phyloP scores from a whole-genome alignment of 176 grass and related monocot species.

The Hyparrhenia diplandra region DNA sequence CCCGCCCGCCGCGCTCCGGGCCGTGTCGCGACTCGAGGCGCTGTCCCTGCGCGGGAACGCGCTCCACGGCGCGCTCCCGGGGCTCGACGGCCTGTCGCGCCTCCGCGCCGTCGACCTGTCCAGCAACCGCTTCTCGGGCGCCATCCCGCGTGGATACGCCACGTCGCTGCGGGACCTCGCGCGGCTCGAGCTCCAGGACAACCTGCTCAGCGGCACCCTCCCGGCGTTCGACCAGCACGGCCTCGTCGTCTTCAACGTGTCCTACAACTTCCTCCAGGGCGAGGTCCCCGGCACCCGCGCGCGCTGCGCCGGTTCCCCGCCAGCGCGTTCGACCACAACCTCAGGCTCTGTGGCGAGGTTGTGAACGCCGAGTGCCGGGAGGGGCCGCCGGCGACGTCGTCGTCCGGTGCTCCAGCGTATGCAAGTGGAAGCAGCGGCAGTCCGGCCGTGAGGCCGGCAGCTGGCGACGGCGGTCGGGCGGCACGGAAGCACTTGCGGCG shows the following conservation, averaged over 20 bases:
- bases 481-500: not conserved
- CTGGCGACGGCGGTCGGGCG: not conserved
- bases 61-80: slow-evolving; percentile 65
- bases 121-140: slow-evolving; percentile 78
- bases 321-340: slow-evolving; percentile 68
- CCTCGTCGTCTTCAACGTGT: slow-evolving; percentile 69
- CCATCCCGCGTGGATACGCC: slow-evolving; percentile 48
- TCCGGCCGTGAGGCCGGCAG: not conserved
- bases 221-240: slow-evolving; percentile 59
- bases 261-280: slow-evolving; percentile 88
- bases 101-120: slow-evolving; percentile 70
- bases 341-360: slow-evolving; percentile 57
- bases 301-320: slow-evolving; percentile 46
- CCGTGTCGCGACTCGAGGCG: slow-evolving; percentile 30
- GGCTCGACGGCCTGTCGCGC: slow-evolving; percentile 32
- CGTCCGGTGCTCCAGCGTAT: not conserved
- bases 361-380: slow-evolving; percentile 29
- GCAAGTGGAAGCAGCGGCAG: not conserved
- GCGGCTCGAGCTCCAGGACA: slow-evolving; percentile 76
- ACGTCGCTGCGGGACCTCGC: slow-evolving; percentile 17
- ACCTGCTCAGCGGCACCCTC: slow-evolving; percentile 69
- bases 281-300: slow-evolving; percentile 44
- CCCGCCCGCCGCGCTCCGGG: slow-evolving; percentile 18
- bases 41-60: slow-evolving; percentile 76
- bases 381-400: not conserved